phyloP scores from a whole-genome alignment of 2,329 filamentous ascomycete species.

The Chalara sp. region DNA sequence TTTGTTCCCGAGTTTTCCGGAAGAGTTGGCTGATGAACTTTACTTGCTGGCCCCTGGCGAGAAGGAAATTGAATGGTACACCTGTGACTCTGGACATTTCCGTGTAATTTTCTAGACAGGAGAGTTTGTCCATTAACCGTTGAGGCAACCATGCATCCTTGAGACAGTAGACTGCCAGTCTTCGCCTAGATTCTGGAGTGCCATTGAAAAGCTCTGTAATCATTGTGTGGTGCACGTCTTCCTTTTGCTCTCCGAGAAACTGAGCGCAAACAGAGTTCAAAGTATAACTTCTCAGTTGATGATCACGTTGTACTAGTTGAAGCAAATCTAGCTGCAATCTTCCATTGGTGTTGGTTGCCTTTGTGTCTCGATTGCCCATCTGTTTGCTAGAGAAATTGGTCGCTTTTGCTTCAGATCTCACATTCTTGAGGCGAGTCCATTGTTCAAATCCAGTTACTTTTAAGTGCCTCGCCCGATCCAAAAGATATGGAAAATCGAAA shows the following conservation, averaged over 20 bases:
- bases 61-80: slow-evolving; percentile 90
- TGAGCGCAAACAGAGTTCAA: slow-evolving; percentile 94
- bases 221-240: slow-evolving; percentile 98
- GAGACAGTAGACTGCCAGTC: slow-evolving; percentile 89
- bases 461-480: slow-evolving; percentile 80
- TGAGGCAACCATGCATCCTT: slow-evolving; percentile 97
- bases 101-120: slow-evolving; percentile 97
- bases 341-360: slow-evolving; percentile 90
- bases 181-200: slow-evolving; percentile 82
- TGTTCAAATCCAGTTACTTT: slow-evolving; percentile 77
- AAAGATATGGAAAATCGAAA: slow-evolving; percentile 95
- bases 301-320: slow-evolving; percentile 90
- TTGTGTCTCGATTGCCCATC: slow-evolving; percentile 93
- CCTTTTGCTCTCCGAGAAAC: slow-evolving; percentile 94
- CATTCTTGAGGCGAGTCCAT: slow-evolving; percentile 72
- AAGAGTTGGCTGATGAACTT: slow-evolving; percentile 98
- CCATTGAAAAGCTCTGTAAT: slow-evolving; percentile 98
- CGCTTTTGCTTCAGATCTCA: slow-evolving; percentile 65
- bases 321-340: slow-evolving; percentile 87
- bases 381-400: slow-evolving; percentile 95
- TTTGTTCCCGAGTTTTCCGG: slow-evolving; percentile 87
- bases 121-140: slow-evolving; percentile 91
- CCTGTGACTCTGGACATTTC: slow-evolving; percentile 99
- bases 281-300: slow-evolving; percentile 93
- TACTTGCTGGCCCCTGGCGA: slow-evolving; percentile 90